Percentiles rank a stretch among this genome's conserved stretches.
These are phyloP conservation scores for Neurospora tetrasperma DNA, from an alignment of 495 filamentous ascomycete genomes.

Conservation along the genomic window DNA sequence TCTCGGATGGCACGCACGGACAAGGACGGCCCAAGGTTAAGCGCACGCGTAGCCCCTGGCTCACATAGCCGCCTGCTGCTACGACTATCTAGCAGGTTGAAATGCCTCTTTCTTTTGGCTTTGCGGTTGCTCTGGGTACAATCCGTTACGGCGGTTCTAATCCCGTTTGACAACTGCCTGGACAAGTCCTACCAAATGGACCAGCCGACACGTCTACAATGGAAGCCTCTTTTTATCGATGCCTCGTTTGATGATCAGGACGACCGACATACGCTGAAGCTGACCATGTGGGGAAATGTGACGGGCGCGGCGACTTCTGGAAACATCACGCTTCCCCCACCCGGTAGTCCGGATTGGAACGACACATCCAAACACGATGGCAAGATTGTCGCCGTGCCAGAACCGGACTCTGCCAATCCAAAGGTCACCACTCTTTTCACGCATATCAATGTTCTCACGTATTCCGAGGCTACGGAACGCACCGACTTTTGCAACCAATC, in stretches of 20 bases:
- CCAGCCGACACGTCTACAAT: constrained; percentile 54
- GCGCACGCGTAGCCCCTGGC: background rate
- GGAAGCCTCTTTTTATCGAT: constrained; percentile 59
- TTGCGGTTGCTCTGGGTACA: background rate
- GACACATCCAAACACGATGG: constrained; percentile 53
- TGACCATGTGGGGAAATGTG: constrained; percentile 89
- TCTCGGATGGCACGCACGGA: background rate
- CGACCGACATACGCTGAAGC: constrained; percentile 54
- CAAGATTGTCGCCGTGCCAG: constrained; percentile 59
- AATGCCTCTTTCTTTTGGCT: background rate
- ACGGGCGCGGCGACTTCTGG: constrained; percentile 42
- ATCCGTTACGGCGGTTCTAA: constrained; percentile 14
- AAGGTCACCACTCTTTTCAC: constrained; percentile 62
- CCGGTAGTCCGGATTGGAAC: constrained; percentile 40
- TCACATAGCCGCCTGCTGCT: background rate
- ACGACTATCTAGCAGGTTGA: background rate
- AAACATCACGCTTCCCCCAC: constrained; percentile 40
- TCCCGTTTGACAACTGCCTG: constrained; percentile 82
- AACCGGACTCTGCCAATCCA: constrained; percentile 35
- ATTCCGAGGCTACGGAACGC: constrained; percentile 47
- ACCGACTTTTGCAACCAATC: constrained; percentile 53
- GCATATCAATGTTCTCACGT: constrained; percentile 61
- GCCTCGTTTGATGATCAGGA: constrained; percentile 58
- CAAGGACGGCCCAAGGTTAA: background rate
- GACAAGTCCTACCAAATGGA: constrained; percentile 42